Evolutionary conservation across 2,329 filamentous ascomycete species (phyloP).

Genomic region (Tothia fuscella): DNA sequence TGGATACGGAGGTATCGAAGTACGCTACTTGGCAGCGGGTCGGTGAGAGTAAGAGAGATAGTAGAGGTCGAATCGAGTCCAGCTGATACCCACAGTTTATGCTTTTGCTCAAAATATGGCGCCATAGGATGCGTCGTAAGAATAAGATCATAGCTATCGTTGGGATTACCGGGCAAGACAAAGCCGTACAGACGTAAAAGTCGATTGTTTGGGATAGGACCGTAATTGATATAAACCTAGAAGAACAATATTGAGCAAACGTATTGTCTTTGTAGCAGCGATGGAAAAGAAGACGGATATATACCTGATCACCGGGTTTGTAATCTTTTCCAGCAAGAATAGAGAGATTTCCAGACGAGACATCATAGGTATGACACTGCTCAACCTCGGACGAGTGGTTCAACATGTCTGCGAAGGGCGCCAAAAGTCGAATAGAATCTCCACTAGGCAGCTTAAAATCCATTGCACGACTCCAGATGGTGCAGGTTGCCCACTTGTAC

Average conservation of each 20-base stretch:
- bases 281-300: not conserved
- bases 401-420: not conserved
- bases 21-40: not conserved
- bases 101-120: conserved; percentile 3
- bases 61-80: conserved; percentile 1
- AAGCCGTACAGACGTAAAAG: not conserved
- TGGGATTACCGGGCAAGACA: not conserved
- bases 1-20: conserved; percentile 3
- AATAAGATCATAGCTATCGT: not conserved
- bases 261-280: not conserved
- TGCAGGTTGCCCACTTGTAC: conserved; percentile 1
- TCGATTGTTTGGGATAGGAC: not conserved
- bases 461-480: not conserved
- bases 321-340: not conserved
- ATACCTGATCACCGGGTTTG: not conserved
- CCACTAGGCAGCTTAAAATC: not conserved
- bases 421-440: not conserved
- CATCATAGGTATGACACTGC: not conserved
- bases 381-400: not conserved
- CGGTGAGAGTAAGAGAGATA: conserved; percentile 3
- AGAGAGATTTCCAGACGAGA: not conserved
- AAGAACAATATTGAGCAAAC: not conserved
- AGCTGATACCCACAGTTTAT: not conserved
- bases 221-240: not conserved
- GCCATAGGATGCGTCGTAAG: conserved; percentile 1